Evolutionary conservation across 495 filamentous ascomycete genomes (phyloP).

Genomic region (Podospora sp.): DNA sequence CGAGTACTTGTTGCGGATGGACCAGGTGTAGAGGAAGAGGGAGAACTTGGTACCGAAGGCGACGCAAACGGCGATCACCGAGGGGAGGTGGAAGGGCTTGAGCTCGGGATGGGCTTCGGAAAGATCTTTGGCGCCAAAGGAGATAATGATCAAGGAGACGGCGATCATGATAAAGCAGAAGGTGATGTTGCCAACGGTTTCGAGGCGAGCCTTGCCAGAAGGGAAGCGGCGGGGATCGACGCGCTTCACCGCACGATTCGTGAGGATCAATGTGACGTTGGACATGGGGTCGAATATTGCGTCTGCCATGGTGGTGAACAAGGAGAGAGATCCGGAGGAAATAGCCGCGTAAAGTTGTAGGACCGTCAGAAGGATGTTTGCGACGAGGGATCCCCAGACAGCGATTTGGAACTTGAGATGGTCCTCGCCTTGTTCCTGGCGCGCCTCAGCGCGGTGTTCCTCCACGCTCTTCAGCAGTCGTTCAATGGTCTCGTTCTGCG

Average conservation of each 20-base stretch:
- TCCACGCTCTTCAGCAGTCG: conserved; percentile 89
- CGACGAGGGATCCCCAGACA: conserved; percentile 83
- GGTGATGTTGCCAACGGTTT: conserved; percentile 93
- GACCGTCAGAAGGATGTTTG: conserved; percentile 75
- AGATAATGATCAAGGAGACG: conserved; percentile 88
- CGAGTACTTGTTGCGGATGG: conserved; percentile 79
- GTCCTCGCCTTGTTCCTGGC: conserved; percentile 77
- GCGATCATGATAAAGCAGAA: conserved; percentile 97
- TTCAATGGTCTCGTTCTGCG: conserved; percentile 92
- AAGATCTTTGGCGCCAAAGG: conserved; percentile 77
- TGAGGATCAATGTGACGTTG: conserved; percentile 86
- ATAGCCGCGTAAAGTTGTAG: conserved; percentile 89
- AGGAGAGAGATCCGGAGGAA: conserved; percentile 82
- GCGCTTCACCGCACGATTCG: conserved; percentile 81
- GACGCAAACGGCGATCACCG: conserved; percentile 81
- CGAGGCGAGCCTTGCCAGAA: conserved; percentile 89
- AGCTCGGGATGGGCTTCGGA: conserved; percentile 48
- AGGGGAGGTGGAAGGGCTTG: conserved; percentile 76
- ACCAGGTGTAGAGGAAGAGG: conserved; percentile 91
- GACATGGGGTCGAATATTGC: conserved; percentile 93
- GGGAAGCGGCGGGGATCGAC: conserved; percentile 92
- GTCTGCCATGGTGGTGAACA: conserved; percentile 98
- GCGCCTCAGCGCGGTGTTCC: conserved; percentile 80
- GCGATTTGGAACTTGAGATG: conserved; percentile 86
- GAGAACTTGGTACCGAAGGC: conserved; percentile 82